Evolutionary conservation across 192 early-diverging fungal species (phyloP).

Genomic region (Chytriomyces confervae): DNA sequence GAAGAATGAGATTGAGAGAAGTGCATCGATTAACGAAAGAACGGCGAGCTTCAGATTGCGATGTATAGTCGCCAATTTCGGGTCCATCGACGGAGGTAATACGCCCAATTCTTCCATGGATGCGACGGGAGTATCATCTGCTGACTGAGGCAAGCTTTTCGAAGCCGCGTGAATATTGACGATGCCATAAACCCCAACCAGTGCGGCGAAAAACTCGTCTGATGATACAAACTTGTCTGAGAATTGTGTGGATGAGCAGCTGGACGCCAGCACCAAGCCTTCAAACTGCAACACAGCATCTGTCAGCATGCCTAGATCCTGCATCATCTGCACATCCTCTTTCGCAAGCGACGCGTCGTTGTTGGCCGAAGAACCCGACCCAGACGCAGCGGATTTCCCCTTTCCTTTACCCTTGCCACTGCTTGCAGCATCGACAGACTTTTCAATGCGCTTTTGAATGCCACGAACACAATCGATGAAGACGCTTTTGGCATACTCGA

Average conservation of each 20-base stretch:
- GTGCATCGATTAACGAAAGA: constrained; percentile 56
- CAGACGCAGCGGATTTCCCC: constrained; percentile 18
- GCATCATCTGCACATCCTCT: background rate
- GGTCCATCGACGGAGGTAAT: constrained; percentile 21
- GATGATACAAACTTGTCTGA: constrained; percentile 24
- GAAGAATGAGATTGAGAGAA: constrained; percentile 60
- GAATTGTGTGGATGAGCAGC: constrained; percentile 11
- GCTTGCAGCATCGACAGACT: constrained; percentile 26
- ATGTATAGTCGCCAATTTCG: constrained; percentile 25
- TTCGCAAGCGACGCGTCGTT: background rate
- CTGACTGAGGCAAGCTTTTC: constrained; percentile 31
- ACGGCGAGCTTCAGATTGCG: constrained; percentile 56
- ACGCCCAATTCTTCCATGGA: constrained; percentile 35
- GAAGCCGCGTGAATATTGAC: constrained; percentile 36
- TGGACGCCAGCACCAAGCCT: constrained; percentile 26
- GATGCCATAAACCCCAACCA: constrained; percentile 43
- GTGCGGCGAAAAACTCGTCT: constrained; percentile 25
- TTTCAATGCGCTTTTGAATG: constrained; percentile 45
- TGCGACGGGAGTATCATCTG: constrained; percentile 38
- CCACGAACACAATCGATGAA: constrained; percentile 34
- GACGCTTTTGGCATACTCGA: constrained; percentile 5
- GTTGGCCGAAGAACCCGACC: background rate
- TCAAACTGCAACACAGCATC: constrained; percentile 37
- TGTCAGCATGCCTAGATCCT: constrained; percentile 32
- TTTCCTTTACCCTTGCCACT: constrained; percentile 47